phyloP scores from a whole-genome alignment of 176 grass and related monocot species.

The Aechmea fasciata region DNA sequence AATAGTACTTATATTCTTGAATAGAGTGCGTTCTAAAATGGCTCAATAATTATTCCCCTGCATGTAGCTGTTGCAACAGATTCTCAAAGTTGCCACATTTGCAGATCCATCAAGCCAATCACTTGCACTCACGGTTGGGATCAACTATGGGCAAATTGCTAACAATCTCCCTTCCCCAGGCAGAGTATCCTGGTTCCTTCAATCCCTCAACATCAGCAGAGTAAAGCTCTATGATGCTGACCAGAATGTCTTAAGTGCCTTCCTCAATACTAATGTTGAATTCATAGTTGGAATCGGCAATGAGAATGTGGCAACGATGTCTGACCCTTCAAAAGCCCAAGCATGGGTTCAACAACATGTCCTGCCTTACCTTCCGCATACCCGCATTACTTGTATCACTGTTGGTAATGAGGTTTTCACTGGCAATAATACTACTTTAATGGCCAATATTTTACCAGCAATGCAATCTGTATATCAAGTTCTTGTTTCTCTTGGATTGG shows the following conservation, averaged over 20 bases:
- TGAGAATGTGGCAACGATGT: slow-evolving; percentile 60
- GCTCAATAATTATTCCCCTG: slow-evolving; percentile 3
- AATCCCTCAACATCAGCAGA: slow-evolving; percentile 63
- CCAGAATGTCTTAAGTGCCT: slow-evolving; percentile 59
- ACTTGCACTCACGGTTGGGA: slow-evolving; percentile 34
- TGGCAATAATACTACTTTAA: slow-evolving; percentile 62
- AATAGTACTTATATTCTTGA: too few species aligned
- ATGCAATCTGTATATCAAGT: slow-evolving; percentile 65
- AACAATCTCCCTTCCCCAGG: slow-evolving; percentile 68
- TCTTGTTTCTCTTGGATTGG: slow-evolving; percentile 37
- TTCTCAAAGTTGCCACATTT: slow-evolving; percentile 23
- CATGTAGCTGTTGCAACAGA: slow-evolving; percentile 25
- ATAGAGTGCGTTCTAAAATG: too few species aligned
- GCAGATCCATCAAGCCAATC: slow-evolving; percentile 25
- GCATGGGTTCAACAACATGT: slow-evolving; percentile 70
- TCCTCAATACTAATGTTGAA: slow-evolving; percentile 56
- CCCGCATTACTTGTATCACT: slow-evolving; percentile 74
- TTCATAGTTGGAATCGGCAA: slow-evolving; percentile 80
- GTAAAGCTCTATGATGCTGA: slow-evolving; percentile 96
- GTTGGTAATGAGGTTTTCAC: slow-evolving; percentile 95
- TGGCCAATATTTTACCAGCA: slow-evolving; percentile 48
- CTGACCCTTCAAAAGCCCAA: slow-evolving; percentile 35
- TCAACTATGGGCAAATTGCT: slow-evolving; percentile 91
- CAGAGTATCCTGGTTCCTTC: slow-evolving; percentile 42
- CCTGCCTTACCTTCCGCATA: slow-evolving; percentile 43